Evolutionary conservation across 495 filamentous ascomycete genomes (phyloP), one percentile per base, ranked within the genome.

Genomic region (Penicillium lagena): DNA sequence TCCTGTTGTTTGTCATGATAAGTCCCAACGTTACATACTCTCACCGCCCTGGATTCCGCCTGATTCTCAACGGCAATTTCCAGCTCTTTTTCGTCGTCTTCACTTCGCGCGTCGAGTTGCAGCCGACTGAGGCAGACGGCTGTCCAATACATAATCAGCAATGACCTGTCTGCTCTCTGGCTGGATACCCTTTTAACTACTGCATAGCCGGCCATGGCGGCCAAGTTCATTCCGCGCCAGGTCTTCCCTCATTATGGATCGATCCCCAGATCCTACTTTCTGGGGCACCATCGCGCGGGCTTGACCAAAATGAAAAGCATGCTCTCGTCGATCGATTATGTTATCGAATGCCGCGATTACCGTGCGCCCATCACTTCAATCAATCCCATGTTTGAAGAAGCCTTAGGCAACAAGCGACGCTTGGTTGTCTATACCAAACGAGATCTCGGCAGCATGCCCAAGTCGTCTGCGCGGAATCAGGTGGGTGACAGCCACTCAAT

Each of bases 311-410:
- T 99, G 86, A 87, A 86, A 64, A 81, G 79, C 44, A 75, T 85
- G 67, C 78, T 99, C 37, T 80, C 80, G 36, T 77, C 80, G 38
- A 86, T 95, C 45, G 86, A 90, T 50, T 83, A 97, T 37, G 79
- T 99, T 39, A 80, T 99, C 45, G 93, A 99, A 66, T 96, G 90
- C 66, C 86, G 93, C 41, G 93, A 99, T 67, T 91, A 87, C 59
- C 84, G 93, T 32, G 80, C 94, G 7, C 93, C 93, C 2, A 63
- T 96, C 4, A 88, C 87, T 0, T 91, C 87, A 0, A 76, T 88
- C 43, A 99, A 99, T 60, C 91, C 93, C 1, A 69, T 95, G 40
- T 93, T 99, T 53, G 94, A 96, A 54, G 74, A 82, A 37, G 76
- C 73, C 7, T 67, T 97, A 14, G 81, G 79, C 15, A 72, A 78